Conservation (phyloP, 306 rosid genomes). For the Benincasa hispida region DNA sequence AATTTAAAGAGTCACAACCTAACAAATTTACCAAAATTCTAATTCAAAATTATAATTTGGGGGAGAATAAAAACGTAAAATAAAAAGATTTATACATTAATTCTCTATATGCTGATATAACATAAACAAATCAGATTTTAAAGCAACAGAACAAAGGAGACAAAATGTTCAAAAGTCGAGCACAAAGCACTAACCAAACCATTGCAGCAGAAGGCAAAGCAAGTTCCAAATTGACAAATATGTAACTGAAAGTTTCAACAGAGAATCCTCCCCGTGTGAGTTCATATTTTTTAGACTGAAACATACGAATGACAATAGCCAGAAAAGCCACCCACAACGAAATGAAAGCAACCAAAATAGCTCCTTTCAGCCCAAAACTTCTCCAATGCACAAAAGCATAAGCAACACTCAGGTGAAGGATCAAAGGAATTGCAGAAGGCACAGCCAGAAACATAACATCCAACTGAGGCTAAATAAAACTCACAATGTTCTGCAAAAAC, state of each 20-base stretch:
- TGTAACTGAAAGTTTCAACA: conserved; percentile 21
- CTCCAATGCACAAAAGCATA: conserved; percentile 42
- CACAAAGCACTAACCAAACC: conserved; percentile 61
- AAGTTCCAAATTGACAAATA: conserved; percentile 38
- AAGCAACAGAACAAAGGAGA: too few species aligned
- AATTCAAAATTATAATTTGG: too few species aligned
- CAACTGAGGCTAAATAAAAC: conserved; percentile 69
- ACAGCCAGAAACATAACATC: conserved; percentile 34
- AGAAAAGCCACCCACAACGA: conserved; percentile 48
- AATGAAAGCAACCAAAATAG: conserved; percentile 50
- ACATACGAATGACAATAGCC: conserved; percentile 27
- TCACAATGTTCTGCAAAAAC: conserved; percentile 47
- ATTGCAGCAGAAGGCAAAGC: conserved; percentile 63
- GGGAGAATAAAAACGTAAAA: too few species aligned
- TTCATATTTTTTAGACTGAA: too few species aligned
- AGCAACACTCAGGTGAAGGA: conserved; percentile 32
- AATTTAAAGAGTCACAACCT: too few species aligned
- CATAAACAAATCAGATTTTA: too few species aligned
- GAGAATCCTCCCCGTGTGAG: conserved; percentile 82
- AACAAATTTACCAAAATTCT: too few species aligned
- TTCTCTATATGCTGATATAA: too few species aligned
- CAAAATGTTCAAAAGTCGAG: not conserved
- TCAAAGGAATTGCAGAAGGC: conserved; percentile 32
- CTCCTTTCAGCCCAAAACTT: conserved; percentile 39
- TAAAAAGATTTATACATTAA: too few species aligned